Percentiles rank a stretch among this genome's conserved stretches.
Conservation (phyloP, 1,284 basidiomycete genomes). For the Ustilago vetiveriae region DNA sequence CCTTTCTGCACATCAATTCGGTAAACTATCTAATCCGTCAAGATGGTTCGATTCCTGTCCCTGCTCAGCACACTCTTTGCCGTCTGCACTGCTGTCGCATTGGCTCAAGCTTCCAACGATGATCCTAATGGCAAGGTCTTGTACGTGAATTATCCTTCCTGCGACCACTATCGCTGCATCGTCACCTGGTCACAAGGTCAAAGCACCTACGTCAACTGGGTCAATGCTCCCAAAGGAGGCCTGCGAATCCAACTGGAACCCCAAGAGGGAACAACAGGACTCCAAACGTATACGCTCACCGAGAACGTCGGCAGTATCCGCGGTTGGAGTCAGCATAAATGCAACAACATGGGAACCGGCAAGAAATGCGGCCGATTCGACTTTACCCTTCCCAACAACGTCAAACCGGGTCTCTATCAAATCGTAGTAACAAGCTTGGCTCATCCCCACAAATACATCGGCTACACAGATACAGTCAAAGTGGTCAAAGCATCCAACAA, state of each 20-base stretch:
- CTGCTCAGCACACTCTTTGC: background rate
- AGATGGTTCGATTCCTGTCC: slow-evolving; percentile 21
- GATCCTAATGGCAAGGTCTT: slow-evolving; percentile 39
- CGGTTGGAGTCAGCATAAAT: slow-evolving; percentile 15
- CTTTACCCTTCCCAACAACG: slow-evolving; percentile 21
- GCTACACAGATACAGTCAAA: slow-evolving; percentile 50
- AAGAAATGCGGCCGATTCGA: slow-evolving; percentile 38
- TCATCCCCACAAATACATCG: slow-evolving; percentile 11
- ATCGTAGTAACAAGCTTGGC: slow-evolving; percentile 26
- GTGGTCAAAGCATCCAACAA: slow-evolving; percentile 15
- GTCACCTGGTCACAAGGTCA: slow-evolving; percentile 29
- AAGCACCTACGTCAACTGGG: slow-evolving; percentile 38
- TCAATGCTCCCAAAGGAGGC: slow-evolving; percentile 34
- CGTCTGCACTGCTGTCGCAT: background rate
- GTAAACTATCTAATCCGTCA: background rate
- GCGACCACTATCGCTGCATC: slow-evolving; percentile 29
- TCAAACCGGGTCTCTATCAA: slow-evolving; percentile 30
- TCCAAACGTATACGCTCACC: slow-evolving; percentile 37
- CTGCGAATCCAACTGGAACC: slow-evolving; percentile 38
- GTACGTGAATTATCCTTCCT: slow-evolving; percentile 43
- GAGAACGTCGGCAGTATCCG: slow-evolving; percentile 26
- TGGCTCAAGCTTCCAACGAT: slow-evolving; percentile 32
- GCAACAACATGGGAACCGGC: slow-evolving; percentile 24
- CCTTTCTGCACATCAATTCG: no score
- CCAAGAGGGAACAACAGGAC: slow-evolving; percentile 29